Percentiles rank a stretch among this genome's conserved stretches.
Evolutionary conservation across 2,329 filamentous ascomycete species (phyloP).

Genomic region (Malbranchea cinnamomea): DNA sequence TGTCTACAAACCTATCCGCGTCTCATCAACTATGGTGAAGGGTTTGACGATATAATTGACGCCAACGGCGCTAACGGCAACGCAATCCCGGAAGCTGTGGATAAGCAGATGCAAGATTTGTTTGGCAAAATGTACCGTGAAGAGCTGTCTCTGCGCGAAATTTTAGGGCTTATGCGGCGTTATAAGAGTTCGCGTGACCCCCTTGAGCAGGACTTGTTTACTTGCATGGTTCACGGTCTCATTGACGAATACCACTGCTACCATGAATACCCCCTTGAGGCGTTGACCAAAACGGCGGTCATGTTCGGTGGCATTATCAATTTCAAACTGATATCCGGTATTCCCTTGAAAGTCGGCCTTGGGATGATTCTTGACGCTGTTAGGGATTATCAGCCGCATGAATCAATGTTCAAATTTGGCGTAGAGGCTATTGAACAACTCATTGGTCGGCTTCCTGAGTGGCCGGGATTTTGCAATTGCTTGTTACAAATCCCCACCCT

Average conservation of each 20-base stretch:
- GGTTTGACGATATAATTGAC: constrained; percentile 82
- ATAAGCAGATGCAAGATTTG: constrained; percentile 88
- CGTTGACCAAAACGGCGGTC: constrained; percentile 85
- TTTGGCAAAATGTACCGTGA: constrained; percentile 97
- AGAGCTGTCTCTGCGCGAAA: constrained; percentile 70
- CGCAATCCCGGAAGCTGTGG: constrained; percentile 59
- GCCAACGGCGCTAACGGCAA: constrained; percentile 71
- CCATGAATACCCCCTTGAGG: constrained; percentile 88
- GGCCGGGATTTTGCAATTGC: constrained; percentile 87
- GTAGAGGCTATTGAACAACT: constrained; percentile 88
- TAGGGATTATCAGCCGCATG: constrained; percentile 63
- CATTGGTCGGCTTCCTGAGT: constrained; percentile 68
- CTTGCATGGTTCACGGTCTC: constrained; percentile 94
- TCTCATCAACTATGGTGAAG: constrained; percentile 90
- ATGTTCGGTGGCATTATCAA: constrained; percentile 95
- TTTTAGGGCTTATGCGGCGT: constrained; percentile 67
- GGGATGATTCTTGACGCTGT: constrained; percentile 98
- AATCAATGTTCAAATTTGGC: constrained; percentile 96
- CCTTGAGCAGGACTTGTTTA: constrained; percentile 83
- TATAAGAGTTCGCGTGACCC: constrained; percentile 81
- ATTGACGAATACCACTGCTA: constrained; percentile 98
- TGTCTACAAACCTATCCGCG: constrained; percentile 89
- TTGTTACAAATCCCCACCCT: constrained; percentile 69
- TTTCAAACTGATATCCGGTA: constrained; percentile 74
- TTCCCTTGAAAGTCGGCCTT: constrained; percentile 84